Percentiles rank a stretch among this genome's conserved stretches.
These are phyloP conservation scores for Exophiala sp. DNA, from an alignment of 2,329 filamentous ascomycete genomes.

Conservation along the genomic window DNA sequence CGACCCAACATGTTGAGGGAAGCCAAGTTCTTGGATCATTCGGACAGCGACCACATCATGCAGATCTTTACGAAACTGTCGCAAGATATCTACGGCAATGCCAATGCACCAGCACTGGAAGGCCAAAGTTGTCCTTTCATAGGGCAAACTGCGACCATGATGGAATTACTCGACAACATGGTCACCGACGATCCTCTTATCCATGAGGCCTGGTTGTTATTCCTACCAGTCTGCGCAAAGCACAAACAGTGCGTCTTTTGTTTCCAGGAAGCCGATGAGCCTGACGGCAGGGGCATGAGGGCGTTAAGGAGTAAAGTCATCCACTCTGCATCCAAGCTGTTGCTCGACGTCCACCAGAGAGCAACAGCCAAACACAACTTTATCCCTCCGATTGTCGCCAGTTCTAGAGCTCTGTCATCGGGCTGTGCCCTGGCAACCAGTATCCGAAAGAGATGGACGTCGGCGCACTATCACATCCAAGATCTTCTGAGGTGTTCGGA, in stretches of 20 bases:
- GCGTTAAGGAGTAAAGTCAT: neutral
- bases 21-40: neutral
- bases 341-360: neutral
- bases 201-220: neutral
- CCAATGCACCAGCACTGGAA: neutral
- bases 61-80: neutral
- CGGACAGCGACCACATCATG: neutral
- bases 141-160: neutral
- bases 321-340: neutral
- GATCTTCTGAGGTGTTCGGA: neutral
- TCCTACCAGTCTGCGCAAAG: neutral
- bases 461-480: neutral
- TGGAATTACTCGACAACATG: neutral
- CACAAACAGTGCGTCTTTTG: neutral
- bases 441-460: neutral
- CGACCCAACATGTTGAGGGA: neutral
- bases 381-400: neutral
- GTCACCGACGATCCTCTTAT: neutral
- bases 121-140: neutral
- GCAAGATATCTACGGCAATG: neutral
- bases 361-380: neutral
- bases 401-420: neutral
- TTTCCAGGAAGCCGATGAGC: neutral
- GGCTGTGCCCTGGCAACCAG: neutral
- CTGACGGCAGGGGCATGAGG: neutral